Conservation (phyloP, 306 rosid species). For the Cicer cuneatum region DNA sequence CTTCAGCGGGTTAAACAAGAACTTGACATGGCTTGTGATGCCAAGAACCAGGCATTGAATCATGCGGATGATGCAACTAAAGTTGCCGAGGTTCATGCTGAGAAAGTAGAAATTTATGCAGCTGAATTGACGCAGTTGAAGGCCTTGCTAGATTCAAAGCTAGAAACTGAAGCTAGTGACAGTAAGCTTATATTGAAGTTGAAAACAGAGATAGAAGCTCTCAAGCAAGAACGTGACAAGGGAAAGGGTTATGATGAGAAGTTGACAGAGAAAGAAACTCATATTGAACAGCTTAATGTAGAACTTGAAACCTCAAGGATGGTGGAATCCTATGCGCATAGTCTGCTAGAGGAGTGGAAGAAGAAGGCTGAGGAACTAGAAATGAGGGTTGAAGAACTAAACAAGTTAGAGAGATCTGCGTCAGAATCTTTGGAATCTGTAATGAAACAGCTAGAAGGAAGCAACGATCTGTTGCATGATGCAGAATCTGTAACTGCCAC, state of each 20-base stretch:
- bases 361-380: conserved; percentile 74
- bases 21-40: conserved; percentile 74
- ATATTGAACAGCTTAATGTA: conserved; percentile 76
- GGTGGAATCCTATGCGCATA: conserved; percentile 79
- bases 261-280: conserved; percentile 66
- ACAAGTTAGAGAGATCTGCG: conserved; percentile 83
- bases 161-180: conserved; percentile 66
- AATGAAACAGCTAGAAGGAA: conserved; percentile 86
- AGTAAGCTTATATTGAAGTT: conserved; percentile 61
- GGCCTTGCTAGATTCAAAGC: conserved; percentile 71
- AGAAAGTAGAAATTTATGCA: conserved; percentile 74
- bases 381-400: conserved; percentile 61
- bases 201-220: conserved; percentile 64
- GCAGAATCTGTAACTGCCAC: conserved; percentile 71
- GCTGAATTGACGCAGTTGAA: conserved; percentile 72
- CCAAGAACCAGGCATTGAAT: conserved; percentile 83
- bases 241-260: conserved; percentile 60
- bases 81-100: conserved; percentile 84
- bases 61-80: conserved; percentile 92
- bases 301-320: conserved; percentile 90
- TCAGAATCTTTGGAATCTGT: conserved; percentile 84
- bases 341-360: conserved; percentile 79
- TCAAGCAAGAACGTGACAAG: conserved; percentile 69
- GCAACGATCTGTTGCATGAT: conserved; percentile 73
- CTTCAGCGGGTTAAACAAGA: conserved; percentile 87